Percentiles rank a stretch among this genome's conserved stretches.
phyloP scores from a whole-genome alignment of 164 flowering plant genomes.

The Echeveria elegans region DNA sequence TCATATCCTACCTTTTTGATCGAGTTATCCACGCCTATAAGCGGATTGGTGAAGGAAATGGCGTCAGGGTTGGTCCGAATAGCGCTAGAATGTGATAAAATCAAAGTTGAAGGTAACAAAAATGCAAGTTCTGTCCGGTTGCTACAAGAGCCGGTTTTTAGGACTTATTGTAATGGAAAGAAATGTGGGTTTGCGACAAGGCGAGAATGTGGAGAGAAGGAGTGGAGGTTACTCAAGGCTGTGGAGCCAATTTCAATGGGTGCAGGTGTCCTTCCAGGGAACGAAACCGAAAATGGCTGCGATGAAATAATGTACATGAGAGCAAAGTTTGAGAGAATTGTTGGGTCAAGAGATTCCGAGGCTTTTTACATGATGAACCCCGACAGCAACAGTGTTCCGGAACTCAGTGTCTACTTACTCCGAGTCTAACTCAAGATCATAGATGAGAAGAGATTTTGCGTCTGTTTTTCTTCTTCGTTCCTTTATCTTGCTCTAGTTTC shows the following conservation, averaged over 20 bases:
- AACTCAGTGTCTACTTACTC: constrained; percentile 65
- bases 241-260: constrained; percentile 75
- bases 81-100: constrained; percentile 50
- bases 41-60: constrained; percentile 50
- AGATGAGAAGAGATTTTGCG: background rate
- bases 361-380: constrained; percentile 87
- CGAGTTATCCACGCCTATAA: constrained; percentile 53
- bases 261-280: constrained; percentile 62
- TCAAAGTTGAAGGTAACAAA: constrained; percentile 14
- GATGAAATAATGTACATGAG: constrained; percentile 88
- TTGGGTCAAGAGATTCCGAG: constrained; percentile 71
- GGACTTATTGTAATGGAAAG: constrained; percentile 61
- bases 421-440: constrained; percentile 36
- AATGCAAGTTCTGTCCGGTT: constrained; percentile 10
- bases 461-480: too few species aligned
- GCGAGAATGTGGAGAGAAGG: constrained; percentile 37
- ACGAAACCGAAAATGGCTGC: constrained; percentile 17
- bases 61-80: constrained; percentile 61
- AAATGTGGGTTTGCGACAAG: constrained; percentile 43
- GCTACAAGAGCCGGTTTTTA: constrained; percentile 48
- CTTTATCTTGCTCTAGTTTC: background rate
- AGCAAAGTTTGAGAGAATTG: constrained; percentile 70
- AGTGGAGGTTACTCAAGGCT: constrained; percentile 46
- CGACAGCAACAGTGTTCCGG: constrained; percentile 64
- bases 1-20: constrained; percentile 42